Evolutionary conservation across 495 filamentous ascomycete genomes (phyloP).

Genomic region (Podospora bellae-mahoneyi): DNA sequence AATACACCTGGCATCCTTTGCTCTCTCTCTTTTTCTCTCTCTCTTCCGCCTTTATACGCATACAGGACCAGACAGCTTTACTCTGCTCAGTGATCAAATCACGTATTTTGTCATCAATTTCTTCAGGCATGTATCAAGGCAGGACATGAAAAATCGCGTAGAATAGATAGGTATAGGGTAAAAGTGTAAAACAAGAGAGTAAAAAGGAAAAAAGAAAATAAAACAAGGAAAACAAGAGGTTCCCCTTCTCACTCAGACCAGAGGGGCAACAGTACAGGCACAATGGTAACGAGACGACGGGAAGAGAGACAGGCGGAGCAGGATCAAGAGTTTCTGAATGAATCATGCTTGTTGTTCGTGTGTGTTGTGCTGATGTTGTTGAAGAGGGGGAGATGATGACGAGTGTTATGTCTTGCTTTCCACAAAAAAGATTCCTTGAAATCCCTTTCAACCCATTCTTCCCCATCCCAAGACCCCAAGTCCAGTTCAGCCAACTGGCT

Average conservation of each 20-base stretch:
- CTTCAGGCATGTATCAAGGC: not conserved
- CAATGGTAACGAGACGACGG: not conserved
- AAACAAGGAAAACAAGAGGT: conserved; percentile 11
- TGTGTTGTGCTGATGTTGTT: not conserved
- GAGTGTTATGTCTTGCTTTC: not conserved
- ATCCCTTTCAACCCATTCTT: not conserved
- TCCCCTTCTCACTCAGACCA: conserved; percentile 3
- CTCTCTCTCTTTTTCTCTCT: too few relatives aligned
- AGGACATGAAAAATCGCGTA: not conserved
- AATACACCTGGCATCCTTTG: too few relatives aligned
- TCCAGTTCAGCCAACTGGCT: not conserved
- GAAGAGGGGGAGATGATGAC: not conserved
- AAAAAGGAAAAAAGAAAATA: conserved; percentile 6
- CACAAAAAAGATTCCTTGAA: not conserved
- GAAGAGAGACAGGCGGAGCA: not conserved
- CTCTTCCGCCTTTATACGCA: not conserved
- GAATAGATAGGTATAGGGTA: not conserved
- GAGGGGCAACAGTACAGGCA: not conserved
- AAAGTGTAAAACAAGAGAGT: not conserved
- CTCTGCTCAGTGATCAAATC: not conserved
- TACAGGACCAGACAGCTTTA: not conserved
- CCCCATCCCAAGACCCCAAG: not conserved
- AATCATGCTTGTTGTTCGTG: conserved; percentile 4
- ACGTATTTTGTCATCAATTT: not conserved
- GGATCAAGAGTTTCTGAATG: not conserved